phyloP scores from a whole-genome alignment of 768 basidiomycete genomes.

The Lyophyllum shimeji region DNA sequence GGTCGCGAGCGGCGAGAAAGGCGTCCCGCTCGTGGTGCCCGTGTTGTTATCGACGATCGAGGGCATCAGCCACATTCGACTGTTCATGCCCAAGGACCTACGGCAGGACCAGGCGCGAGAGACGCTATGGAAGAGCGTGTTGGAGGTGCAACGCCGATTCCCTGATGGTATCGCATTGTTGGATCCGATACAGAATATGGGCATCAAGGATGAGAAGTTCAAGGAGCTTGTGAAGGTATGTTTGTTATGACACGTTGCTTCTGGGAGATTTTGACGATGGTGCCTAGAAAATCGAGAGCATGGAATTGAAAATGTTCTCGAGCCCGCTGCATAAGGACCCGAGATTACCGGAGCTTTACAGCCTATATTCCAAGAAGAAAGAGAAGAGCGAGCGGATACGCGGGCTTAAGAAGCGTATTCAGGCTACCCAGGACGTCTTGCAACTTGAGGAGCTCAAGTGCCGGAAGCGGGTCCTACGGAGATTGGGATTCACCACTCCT shows the following conservation, averaged over 20 bases:
- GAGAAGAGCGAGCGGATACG: constrained; percentile 69
- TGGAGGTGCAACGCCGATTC: constrained; percentile 90
- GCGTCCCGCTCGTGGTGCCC: constrained; percentile 83
- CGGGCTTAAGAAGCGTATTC: constrained; percentile 80
- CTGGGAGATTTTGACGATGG: background rate
- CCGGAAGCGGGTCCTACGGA: constrained; percentile 89
- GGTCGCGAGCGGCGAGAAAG: constrained; percentile 69
- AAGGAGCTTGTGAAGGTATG: constrained; percentile 77
- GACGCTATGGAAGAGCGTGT: constrained; percentile 85
- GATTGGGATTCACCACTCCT: constrained; percentile 85
- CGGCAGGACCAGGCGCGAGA: constrained; percentile 73
- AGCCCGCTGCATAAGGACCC: constrained; percentile 80
- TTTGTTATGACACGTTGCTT: background rate
- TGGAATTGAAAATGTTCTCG: constrained; percentile 84
- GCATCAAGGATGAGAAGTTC: constrained; percentile 94
- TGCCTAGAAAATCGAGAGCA: constrained; percentile 80
- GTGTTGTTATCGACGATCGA: constrained; percentile 87
- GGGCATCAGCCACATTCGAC: constrained; percentile 80
- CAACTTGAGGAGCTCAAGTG: constrained; percentile 97
- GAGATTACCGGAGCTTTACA: constrained; percentile 78
- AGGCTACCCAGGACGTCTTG: constrained; percentile 86
- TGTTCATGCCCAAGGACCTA: constrained; percentile 89
- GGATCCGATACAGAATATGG: constrained; percentile 94
- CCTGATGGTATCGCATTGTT: constrained; percentile 84
- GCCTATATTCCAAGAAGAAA: constrained; percentile 76